These are phyloP conservation scores for Albifimbria verrucaria DNA, from an alignment of 2,329 filamentous ascomycete genomes.

Conservation along the genomic window DNA sequence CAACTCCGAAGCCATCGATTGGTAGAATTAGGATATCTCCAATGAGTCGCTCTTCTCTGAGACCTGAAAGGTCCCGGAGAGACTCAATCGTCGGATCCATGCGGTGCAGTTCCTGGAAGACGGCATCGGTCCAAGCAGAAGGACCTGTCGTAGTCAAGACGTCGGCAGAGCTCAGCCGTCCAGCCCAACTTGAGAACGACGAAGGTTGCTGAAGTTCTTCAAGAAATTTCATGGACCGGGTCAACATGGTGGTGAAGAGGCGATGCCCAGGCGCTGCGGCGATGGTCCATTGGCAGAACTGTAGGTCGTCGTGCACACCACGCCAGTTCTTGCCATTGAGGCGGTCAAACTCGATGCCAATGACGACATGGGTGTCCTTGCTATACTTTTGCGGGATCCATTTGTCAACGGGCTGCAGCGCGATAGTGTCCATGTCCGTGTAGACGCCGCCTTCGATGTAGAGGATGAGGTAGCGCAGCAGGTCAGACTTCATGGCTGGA, in stretches of 20 bases:
- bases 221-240: constrained; percentile 17
- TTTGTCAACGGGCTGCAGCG: constrained; percentile 45
- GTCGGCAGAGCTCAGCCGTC: constrained; percentile 2
- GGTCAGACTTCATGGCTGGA: constrained; percentile 26
- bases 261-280: constrained; percentile 28
- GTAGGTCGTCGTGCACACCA: constrained; percentile 23
- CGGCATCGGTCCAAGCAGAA: constrained; percentile 11
- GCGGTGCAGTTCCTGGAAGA: constrained; percentile 9
- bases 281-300: constrained; percentile 34
- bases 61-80: constrained; percentile 6
- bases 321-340: constrained; percentile 20
- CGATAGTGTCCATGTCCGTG: constrained; percentile 58
- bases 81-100: constrained; percentile 7
- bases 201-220: constrained; percentile 10
- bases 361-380: constrained; percentile 16
- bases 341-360: constrained; percentile 29
- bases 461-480: constrained; percentile 25
- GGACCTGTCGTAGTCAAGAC: constrained; percentile 12
- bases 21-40: constrained; percentile 19
- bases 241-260: constrained; percentile 21
- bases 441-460: constrained; percentile 40
- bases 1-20: constrained; percentile 25
- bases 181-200: not conserved
- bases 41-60: constrained; percentile 7
- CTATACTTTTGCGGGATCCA: constrained; percentile 19